phyloP scores from a whole-genome alignment of 208 protist genomes.

The Trypanosoma congolense region DNA sequence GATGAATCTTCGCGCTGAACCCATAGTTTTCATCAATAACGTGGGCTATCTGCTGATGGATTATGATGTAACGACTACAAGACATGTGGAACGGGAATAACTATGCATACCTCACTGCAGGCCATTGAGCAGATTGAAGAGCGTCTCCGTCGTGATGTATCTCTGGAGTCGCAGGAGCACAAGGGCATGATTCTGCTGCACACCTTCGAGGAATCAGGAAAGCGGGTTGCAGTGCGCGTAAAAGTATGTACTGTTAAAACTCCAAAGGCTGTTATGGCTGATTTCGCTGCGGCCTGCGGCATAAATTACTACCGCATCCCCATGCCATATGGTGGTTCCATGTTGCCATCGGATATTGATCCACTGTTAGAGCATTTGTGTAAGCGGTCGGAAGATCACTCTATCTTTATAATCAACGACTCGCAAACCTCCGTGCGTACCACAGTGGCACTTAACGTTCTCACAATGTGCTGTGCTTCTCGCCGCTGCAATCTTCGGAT shows the following conservation, averaged over 20 bases:
- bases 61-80: conserved; percentile 38
- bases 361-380: conserved; percentile 70
- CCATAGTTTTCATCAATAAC: conserved; percentile 83
- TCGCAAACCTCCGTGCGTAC: conserved; percentile 62
- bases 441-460: conserved; percentile 75
- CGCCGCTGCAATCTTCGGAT: conserved; percentile 37
- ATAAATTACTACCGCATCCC: conserved; percentile 74
- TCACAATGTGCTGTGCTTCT: conserved; percentile 65
- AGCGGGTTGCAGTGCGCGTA: conserved; percentile 39
- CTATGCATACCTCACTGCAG: conserved; percentile 81
- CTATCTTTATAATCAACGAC: conserved; percentile 81
- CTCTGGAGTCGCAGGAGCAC: conserved; percentile 75
- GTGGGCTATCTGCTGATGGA: conserved; percentile 73
- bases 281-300: conserved; percentile 47
- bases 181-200: conserved; percentile 70
- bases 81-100: conserved; percentile 33
- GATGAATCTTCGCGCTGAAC: conserved; percentile 81
- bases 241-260: conserved; percentile 64
- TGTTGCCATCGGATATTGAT: conserved; percentile 75
- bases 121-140: conserved; percentile 87
- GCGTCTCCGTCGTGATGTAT: conserved; percentile 71
- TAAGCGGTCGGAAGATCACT: conserved; percentile 27
- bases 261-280: conserved; percentile 62
- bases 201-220: conserved; percentile 33
- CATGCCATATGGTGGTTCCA: conserved; percentile 75